Evolutionary conservation across 1,139 yeast genomes (phyloP), one percentile per base, ranked within the genome.

Genomic region (Wickerhamiella infanticola): DNA sequence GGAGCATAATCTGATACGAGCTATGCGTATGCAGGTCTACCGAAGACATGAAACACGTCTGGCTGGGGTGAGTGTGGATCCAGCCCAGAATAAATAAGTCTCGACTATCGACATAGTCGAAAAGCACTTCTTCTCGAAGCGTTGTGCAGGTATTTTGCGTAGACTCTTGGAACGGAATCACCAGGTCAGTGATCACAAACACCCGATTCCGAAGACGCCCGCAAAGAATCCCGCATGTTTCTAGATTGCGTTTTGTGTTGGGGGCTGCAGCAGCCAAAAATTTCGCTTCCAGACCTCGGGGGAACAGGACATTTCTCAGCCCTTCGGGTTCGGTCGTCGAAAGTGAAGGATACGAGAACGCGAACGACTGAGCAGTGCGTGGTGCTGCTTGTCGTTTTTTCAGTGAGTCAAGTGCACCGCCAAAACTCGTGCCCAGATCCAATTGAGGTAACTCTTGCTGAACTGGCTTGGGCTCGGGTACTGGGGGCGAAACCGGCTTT

Each of bases 51-150:
- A 77, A 77, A 51, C 82, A 77, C 7, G 79, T 65, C 56, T 77
- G 82, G 5, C 80, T 72, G 3, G 82, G 82, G 55, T 77, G 81
- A 5, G 81, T 77, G 57, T 77, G 82, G 45, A 77, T 77, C 82
- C 82, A 77, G 6, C 82, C 82, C 1, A 77, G 62, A 25, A 77
- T 72, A 52, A 77, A 74, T 40, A 77, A 59, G 51, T 73, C 78
- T 46, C 71, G 63, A 37, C 60, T 53, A 54, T 75, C 81, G 43
- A 75, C 67, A 51, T 64, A 73, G 40, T 70, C 73, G 53, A 76
- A 75, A 50, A 76, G 57, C 5, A 63, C 59, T 51, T 74, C 80
- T 53, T 77, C 82, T 55, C 75, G 68, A 18, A 66, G 67, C 8
- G 81, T 76, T 41, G 65, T 63, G 57, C 81, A 77, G 4, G 81